These are phyloP conservation scores for Parmelia sp. DNA, from an alignment of 495 filamentous ascomycete genomes.

Conservation along the genomic window DNA sequence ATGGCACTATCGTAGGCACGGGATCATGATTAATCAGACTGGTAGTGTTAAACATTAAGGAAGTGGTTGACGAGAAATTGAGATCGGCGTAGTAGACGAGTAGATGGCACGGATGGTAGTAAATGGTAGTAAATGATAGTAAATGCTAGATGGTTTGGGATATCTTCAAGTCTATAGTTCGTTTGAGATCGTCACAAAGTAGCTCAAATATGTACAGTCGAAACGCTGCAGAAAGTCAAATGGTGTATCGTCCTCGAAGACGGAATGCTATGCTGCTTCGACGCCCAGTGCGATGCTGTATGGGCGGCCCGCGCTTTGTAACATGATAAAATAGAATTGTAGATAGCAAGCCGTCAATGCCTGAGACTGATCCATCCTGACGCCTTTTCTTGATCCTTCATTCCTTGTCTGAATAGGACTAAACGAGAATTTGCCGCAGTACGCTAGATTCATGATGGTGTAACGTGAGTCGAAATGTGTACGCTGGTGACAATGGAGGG, in stretches of 20 bases:
- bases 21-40: neutral
- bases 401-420: neutral
- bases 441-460: neutral
- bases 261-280: conserved; percentile 10
- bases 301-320: conserved; percentile 8
- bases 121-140: neutral
- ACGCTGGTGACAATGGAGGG: neutral
- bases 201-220: conserved; percentile 10
- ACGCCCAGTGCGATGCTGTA: conserved; percentile 4
- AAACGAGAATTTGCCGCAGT: neutral
- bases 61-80: neutral
- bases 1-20: neutral
- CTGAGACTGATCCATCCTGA: neutral
- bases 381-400: conserved; percentile 5
- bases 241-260: conserved; percentile 5
- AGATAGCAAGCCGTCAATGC: conserved; percentile 4
- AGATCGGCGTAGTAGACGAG: neutral
- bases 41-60: neutral
- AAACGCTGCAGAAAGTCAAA: conserved; percentile 7
- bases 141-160: neutral
- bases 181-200: conserved; percentile 1
- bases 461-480: neutral
- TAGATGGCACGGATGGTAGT: neutral
- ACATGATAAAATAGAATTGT: neutral
- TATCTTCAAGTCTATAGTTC: conserved; percentile 2